Evolutionary conservation across 106 monocot species (phyloP).

Genomic region (Dactylorhiza incarnata): DNA sequence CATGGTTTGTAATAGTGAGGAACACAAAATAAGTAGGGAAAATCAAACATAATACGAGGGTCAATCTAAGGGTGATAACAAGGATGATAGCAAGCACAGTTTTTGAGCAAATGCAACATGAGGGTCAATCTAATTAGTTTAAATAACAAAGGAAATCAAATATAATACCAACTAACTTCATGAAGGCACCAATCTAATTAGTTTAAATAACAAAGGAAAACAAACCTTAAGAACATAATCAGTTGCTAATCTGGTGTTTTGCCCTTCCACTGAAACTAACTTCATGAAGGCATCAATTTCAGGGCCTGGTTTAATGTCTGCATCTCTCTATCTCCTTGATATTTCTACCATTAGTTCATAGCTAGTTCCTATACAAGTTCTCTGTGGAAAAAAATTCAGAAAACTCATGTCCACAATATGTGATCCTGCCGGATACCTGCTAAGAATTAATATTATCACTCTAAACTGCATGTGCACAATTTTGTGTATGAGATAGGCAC

Average conservation of each 20-base stretch:
- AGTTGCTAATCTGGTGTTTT: slow-evolving; percentile 33
- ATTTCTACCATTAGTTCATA: slow-evolving; percentile 72
- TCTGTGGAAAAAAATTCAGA: slow-evolving; percentile 71
- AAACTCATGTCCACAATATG: slow-evolving; percentile 77
- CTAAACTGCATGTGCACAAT: not conserved
- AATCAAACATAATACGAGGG: too few species aligned
- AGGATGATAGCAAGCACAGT: too few species aligned
- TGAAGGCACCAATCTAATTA: too few species aligned
- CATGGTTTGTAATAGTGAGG: too few species aligned
- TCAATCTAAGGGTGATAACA: too few species aligned
- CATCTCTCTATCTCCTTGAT: slow-evolving; percentile 66
- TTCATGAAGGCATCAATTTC: slow-evolving; percentile 90
- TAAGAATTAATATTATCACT: not conserved
- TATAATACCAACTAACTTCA: too few species aligned
- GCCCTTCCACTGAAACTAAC: slow-evolving; percentile 49
- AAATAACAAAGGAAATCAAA: too few species aligned
- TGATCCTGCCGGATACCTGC: slow-evolving; percentile 68
- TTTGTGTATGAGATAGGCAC: not conserved
- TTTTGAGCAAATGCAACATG: too few species aligned
- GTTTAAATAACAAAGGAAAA: too few species aligned
- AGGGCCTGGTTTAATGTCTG: slow-evolving; percentile 76
- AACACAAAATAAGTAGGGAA: too few species aligned
- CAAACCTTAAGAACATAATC: slow-evolving; percentile 79
- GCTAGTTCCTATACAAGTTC: slow-evolving; percentile 72
- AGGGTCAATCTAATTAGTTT: too few species aligned